Evolutionary conservation across 75 land plant genomes (phyloP).

Genomic region (Cryptomeria japonica): DNA sequence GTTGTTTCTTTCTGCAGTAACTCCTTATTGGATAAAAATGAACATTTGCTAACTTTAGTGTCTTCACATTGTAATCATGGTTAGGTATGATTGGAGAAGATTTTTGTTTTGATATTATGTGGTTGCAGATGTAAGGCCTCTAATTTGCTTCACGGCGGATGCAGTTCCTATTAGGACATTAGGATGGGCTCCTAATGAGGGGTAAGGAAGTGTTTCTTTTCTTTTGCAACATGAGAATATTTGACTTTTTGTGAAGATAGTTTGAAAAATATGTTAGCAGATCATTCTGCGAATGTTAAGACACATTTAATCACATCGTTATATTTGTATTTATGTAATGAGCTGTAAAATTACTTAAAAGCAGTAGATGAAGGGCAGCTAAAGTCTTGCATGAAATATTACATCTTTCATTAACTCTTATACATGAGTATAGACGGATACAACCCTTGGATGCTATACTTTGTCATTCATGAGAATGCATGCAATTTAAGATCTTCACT

Average conservation of each 20-base stretch:
- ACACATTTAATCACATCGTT: background rate
- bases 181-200: slow-evolving; percentile 82
- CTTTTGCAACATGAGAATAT: background rate
- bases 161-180: slow-evolving; percentile 73
- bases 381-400: background rate
- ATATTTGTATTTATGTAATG: background rate
- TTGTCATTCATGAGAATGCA: background rate
- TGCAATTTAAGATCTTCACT: background rate
- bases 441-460: background rate
- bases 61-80: background rate
- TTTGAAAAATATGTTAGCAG: background rate
- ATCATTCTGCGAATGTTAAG: background rate
- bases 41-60: background rate
- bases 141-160: slow-evolving; percentile 90
- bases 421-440: background rate
- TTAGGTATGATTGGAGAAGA: background rate
- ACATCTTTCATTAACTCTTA: background rate
- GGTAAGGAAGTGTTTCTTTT: slow-evolving; percentile 29
- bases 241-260: background rate
- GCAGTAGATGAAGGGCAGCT: background rate
- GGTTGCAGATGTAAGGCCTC: slow-evolving; percentile 75
- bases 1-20: background rate
- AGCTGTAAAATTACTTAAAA: background rate
- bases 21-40: background rate
- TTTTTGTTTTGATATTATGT: background rate